Base-by-base conservation (phyloP, 208 protist species). In the Crithidia bombi region DNA sequence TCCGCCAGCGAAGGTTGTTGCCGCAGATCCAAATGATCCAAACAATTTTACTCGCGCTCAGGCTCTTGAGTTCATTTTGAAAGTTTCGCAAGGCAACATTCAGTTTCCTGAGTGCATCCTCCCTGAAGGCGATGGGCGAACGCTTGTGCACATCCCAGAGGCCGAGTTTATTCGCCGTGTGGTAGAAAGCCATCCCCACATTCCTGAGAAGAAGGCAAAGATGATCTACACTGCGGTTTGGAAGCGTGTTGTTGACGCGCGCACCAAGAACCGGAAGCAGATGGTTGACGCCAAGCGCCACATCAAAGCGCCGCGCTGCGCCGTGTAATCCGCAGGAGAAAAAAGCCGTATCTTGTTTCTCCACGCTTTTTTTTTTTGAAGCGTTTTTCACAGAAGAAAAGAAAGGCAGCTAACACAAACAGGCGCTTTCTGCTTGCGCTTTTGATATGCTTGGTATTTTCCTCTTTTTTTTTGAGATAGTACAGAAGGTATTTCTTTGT, bases 101-200 rank as follows among this genome's bases (percentile, higher is more conserved):
- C 80, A 86, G 11, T 58, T 83, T 26, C 90, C 93, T 1, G 82
- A 92, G 59, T 81, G 58, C 43, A 83, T 97, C 68, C 74, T 96
- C 23, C 90, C 91, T 1, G 88, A 95, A 71, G 93, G 90, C 36
- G 89, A 95, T 64, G 91, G 91, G n/a, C 62, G 90, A 14, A 94
- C 89, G 19, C 81, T 97, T 5, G 90, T 95, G 35, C 87, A 96
- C 70, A 91, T 96, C 57, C 93, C 93, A 7, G 93, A 97, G 58
- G 80, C 68, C 9, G 87, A 95, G 62, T 97, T 97, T 69, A 89
- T 97, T 47, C 85, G 82, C 23, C 81, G 91, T 10, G 67, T 88
- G 21, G 59, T 91, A 30, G 78, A 87, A 17, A 83, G 81, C 5
- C 87, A 93, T 69, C 75, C 82, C 5, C 81, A 82, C 52, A 91